These are phyloP conservation scores for Triticum turgidum DNA, from an alignment of 176 grass and related monocot species.

Conservation along the genomic window DNA sequence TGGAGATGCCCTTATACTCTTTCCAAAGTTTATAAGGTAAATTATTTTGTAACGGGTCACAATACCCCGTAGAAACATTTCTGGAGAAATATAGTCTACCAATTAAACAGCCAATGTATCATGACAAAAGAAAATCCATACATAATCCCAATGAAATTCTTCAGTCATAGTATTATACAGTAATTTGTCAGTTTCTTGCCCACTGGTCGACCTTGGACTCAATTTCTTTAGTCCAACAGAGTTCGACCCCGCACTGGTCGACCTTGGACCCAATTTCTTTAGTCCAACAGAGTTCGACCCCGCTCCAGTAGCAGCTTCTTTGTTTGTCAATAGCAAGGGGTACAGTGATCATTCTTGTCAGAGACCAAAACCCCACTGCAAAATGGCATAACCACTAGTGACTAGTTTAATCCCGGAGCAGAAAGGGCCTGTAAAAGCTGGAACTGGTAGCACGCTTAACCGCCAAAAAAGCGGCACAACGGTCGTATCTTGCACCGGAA, in stretches of 20 bases:
- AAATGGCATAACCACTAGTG: conserved; percentile 13
- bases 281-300: not conserved
- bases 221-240: not conserved
- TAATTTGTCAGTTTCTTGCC: no score
- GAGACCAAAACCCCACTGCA: not conserved
- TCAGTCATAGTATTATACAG: no score
- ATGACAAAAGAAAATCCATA: no score
- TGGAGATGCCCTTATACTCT: not conserved
- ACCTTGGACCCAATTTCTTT: no score
- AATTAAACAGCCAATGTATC: no score
- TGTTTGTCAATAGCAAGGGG: not conserved
- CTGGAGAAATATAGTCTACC: no score
- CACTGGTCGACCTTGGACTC: no score
- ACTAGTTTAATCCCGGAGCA: conserved; percentile 11
- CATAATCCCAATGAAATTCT: no score
- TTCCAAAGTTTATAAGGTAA: not conserved
- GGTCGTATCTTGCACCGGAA: conserved; percentile 28
- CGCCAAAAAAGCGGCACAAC: conserved; percentile 9
- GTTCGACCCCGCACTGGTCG: not conserved
- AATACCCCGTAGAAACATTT: no score
- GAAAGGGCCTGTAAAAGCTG: not conserved
- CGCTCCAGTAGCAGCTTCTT: not conserved
- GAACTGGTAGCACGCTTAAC: conserved; percentile 16
- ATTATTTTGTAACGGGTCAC: no score
- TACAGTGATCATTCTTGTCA: not conserved